phyloP scores from a whole-genome alignment of 768 basidiomycete species.

The Pisolithus tinctorius region DNA sequence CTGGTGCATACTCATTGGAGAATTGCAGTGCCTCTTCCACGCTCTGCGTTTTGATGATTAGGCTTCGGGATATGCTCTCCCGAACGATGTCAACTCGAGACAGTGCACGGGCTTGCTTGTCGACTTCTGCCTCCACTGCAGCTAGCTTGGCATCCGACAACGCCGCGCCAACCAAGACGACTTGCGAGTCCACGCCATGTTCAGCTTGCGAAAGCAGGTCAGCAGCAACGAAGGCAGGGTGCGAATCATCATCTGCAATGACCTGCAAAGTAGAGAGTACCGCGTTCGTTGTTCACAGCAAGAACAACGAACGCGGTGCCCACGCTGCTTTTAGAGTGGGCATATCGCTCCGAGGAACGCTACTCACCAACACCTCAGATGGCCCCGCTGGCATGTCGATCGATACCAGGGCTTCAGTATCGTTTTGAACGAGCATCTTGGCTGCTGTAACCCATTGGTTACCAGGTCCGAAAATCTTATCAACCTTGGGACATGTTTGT shows the following conservation, averaged over 20 bases:
- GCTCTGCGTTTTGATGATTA: slow-evolving; percentile 69
- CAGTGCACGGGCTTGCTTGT: slow-evolving; percentile 78
- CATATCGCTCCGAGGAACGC: slow-evolving; percentile 59
- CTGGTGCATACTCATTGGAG: slow-evolving; percentile 97
- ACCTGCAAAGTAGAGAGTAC: slow-evolving; percentile 47
- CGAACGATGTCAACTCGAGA: slow-evolving; percentile 87
- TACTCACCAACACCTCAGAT: slow-evolving; percentile 84
- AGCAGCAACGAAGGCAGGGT: slow-evolving; percentile 89
- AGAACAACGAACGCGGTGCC: slow-evolving; percentile 37
- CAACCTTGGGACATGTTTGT: slow-evolving; percentile 90
- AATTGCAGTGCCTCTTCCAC: slow-evolving; percentile 78
- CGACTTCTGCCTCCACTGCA: slow-evolving; percentile 80
- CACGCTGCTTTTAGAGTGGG: slow-evolving; percentile 51
- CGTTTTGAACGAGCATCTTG: slow-evolving; percentile 99
- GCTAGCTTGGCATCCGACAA: slow-evolving; percentile 55
- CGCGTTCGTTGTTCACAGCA: slow-evolving; percentile 27
- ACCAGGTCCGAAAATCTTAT: slow-evolving; percentile 98
- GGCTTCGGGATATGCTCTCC: slow-evolving; percentile 82
- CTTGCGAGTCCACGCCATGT: slow-evolving; percentile 97
- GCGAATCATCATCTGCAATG: slow-evolving; percentile 83
- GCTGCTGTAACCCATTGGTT: slow-evolving; percentile 99
- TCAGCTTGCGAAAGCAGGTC: slow-evolving; percentile 97
- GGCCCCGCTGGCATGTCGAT: slow-evolving; percentile 99
- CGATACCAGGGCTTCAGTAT: slow-evolving; percentile 90
- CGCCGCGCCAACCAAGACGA: slow-evolving; percentile 81